Base-by-base conservation (phyloP, 169 alveolate genomes). In the Cryptosporidium canis region DNA sequence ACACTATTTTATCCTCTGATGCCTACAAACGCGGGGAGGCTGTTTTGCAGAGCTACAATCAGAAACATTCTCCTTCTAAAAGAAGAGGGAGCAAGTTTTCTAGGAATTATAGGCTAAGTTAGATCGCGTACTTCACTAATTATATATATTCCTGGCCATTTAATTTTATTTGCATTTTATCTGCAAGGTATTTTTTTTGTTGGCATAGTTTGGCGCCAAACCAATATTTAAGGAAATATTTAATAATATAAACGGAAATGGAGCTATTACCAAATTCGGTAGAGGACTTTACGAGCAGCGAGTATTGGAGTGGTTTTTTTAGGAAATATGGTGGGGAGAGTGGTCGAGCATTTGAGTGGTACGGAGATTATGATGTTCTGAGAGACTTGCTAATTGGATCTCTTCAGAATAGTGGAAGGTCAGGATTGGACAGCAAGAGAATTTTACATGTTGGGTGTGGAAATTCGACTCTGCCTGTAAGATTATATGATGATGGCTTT, bases 391-490 rank as follows among this genome's bases (percentile, higher is more conserved):
- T 77, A 29, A 6, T 77, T 8, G 31, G 45, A 16, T 58, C 77
- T 39, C 39, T 77, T 4, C 31, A 21, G 18, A 21, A 1, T 16
- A 51, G 70, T 55, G 68, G 67, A 14, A 44, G 48, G 61, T 56
- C 64, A 27, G 66, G 14, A 63, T 53, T 33, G 45, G 67, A 70
- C 64, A 51, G 16, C 1, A 70, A 70, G 84, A 77, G 90, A 68
- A 92, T 96, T 27, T 83, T 95, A 24, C 93, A 93, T 63, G 91
- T 96, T 14, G 98, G 98, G 12, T 95, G 97, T 68, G 98, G 98
- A 6, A 94, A 95, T 77, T 95, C 98, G 7, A 90, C 90, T 53
- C 65, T 96, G 33, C 77, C 95, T 3, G 94, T 92, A 66, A 96
- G 95, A 53, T 92, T 96, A 93, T 96, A 92, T 53, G 91, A 93